Percentiles rank a stretch among this genome's conserved stretches.
Conservation (phyloP, 345 rosid genomes). For the Moricandia arvensis region DNA sequence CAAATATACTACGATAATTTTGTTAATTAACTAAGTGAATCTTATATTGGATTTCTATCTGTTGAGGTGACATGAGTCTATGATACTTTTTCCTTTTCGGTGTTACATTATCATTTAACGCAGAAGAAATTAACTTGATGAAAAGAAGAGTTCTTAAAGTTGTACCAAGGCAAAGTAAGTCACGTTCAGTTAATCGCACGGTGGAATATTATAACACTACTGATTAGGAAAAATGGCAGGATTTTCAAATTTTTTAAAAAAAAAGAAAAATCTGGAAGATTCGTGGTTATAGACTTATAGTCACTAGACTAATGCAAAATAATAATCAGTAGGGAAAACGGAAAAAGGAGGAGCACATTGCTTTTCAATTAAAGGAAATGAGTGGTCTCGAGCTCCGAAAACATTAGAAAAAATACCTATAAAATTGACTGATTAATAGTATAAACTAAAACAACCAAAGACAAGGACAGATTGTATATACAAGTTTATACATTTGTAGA, state of each 20-base stretch:
- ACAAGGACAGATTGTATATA: not conserved
- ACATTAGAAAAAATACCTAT: conserved; percentile 22
- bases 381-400: conserved; percentile 45
- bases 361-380: conserved; percentile 23
- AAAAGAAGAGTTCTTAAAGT: not conserved
- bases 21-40: not conserved
- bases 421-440: conserved; percentile 29
- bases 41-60: not conserved
- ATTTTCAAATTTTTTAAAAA: not conserved
- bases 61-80: not conserved
- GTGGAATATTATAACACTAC: not conserved
- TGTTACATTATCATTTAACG: not conserved
- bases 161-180: conserved; percentile 8
- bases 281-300: conserved; percentile 26
- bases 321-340: not conserved
- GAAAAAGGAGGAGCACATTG: conserved; percentile 31
- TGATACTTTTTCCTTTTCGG: not conserved
- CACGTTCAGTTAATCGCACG: conserved; percentile 19
- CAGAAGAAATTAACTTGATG: not conserved
- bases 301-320: conserved; percentile 9
- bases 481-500: not conserved
- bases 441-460: conserved; percentile 26
- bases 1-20: not conserved
- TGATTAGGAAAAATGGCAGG: conserved; percentile 1
- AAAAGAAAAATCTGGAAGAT: conserved; percentile 19